Evolutionary conservation across 1,139 yeast genomes (phyloP), one percentile per base, ranked within the genome.

Genomic region (Williopsis jadinii): DNA sequence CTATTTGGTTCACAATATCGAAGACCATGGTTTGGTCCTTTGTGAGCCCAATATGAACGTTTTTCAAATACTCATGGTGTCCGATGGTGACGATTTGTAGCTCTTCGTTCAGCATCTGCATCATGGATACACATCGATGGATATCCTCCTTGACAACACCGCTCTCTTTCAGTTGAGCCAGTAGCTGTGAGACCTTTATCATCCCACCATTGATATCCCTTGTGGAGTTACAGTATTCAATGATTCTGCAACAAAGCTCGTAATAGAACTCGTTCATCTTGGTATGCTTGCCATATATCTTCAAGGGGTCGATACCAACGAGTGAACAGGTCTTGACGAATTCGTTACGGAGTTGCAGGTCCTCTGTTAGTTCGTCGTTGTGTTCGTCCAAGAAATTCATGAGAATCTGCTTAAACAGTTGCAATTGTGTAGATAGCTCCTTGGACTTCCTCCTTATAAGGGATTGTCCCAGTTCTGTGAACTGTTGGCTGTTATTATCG

Each of bases 1-100:
- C 84, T 56, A 73, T 67, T 39, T 73, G 62, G 37, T 70, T 73
- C 42, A 81, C 75, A 8, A 76, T 62, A 44, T 77, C 80, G 40
- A 75, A 67, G 3, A 78, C 68, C 37, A 61, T 60, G 43, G 63
- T 64, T 44, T 76, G 78, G 54, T 78, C 84, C 27, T 42, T 48
- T 33, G 60, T 59, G n/a, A 66, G 45, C 24, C 60, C 62, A 28
- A 64, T 32, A 11, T 49, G 48, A 63, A 61, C 28, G 54, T 56
- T 29, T 46, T 66, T 65, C 19, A 64, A 48, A 38, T 63, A 65
- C 24, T 52, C 47, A 13, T 48, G 45, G 13, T 54, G 47, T 1
- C 68, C 68, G 5, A 66, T 59, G 27, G 47, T 47, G n/a, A 63
- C 47, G 15, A 64, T 41, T 31, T 58, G 56, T 9, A 64, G 43